These are phyloP conservation scores for Moniliophthora roreri DNA, from an alignment of 1,284 basidiomycete species.

Conservation along the genomic window DNA sequence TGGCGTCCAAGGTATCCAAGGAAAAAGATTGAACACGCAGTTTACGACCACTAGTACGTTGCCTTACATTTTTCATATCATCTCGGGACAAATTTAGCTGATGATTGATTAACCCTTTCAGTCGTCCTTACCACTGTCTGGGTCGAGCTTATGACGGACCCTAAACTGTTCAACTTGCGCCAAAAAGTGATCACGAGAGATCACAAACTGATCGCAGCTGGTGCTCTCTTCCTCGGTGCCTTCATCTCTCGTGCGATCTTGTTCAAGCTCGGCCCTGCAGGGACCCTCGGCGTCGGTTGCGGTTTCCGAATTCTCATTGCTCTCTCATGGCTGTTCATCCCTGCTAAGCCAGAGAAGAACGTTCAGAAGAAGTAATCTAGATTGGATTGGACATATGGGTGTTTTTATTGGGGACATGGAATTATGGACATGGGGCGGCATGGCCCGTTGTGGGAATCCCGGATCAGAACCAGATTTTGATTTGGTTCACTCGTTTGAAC, in stretches of 20 bases:
- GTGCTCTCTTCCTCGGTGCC: conserved; percentile 59
- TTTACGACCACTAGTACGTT: conserved; percentile 59
- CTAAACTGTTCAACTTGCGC: conserved; percentile 46
- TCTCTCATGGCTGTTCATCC: conserved; percentile 55
- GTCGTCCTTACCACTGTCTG: conserved; percentile 71
- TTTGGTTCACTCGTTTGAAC: no score
- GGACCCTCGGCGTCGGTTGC: conserved; percentile 53
- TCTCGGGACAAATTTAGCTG: not conserved
- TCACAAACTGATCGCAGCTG: conserved; percentile 56
- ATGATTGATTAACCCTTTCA: conserved; percentile 15
- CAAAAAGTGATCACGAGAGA: conserved; percentile 50
- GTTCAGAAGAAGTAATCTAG: not conserved
- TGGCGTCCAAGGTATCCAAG: conserved; percentile 67
- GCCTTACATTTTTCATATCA: not conserved
- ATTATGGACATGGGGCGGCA: no score
- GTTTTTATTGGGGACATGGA: no score
- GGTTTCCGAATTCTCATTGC: conserved; percentile 55
- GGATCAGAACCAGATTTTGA: no score
- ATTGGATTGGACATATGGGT: no score
- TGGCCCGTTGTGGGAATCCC: no score
- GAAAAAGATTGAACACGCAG: conserved; percentile 60
- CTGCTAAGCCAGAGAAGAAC: conserved; percentile 30
- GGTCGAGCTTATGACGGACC: conserved; percentile 72
- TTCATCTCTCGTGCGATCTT: conserved; percentile 57
- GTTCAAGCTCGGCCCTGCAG: conserved; percentile 47